These are phyloP conservation scores for Brassica cretica DNA, from an alignment of 345 rosid species.

Conservation along the genomic window DNA sequence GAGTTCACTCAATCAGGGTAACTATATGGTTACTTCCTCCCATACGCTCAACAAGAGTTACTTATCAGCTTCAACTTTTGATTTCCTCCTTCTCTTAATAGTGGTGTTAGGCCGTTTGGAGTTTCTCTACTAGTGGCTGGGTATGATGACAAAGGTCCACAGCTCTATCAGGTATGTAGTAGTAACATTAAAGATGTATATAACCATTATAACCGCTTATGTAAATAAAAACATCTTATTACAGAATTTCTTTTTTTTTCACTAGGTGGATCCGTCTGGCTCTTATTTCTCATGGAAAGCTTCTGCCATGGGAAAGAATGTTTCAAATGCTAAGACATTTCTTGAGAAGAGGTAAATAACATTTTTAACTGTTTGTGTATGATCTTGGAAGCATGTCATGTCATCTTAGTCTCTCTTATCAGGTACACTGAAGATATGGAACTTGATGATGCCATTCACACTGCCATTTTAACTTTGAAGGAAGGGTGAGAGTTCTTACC, in stretches of 20 bases:
- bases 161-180: slow-evolving; percentile 73
- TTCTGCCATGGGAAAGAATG: slow-evolving; percentile 99
- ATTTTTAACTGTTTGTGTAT: neutral
- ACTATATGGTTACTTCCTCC: slow-evolving; percentile 1
- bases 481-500: slow-evolving; percentile 67
- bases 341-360: slow-evolving; percentile 83
- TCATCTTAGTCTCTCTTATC: slow-evolving; percentile 18
- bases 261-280: slow-evolving; percentile 96
- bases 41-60: neutral
- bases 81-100: slow-evolving; percentile 22
- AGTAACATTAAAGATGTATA: neutral
- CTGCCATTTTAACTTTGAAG: slow-evolving; percentile 89
- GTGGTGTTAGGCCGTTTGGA: slow-evolving; percentile 98
- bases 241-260: neutral
- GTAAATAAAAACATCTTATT: neutral
- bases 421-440: slow-evolving; percentile 99
- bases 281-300: slow-evolving; percentile 99
- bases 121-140: slow-evolving; percentile 94
- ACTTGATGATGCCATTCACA: slow-evolving; percentile 99
- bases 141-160: slow-evolving; percentile 95
- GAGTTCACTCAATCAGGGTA: slow-evolving; percentile 99
- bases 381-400: slow-evolving; percentile 25
- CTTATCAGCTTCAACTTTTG: neutral
- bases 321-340: slow-evolving; percentile 94
- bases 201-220: neutral